Conservation (phyloP, 164 flowering plant species). For the Liquidambar formosana region DNA sequence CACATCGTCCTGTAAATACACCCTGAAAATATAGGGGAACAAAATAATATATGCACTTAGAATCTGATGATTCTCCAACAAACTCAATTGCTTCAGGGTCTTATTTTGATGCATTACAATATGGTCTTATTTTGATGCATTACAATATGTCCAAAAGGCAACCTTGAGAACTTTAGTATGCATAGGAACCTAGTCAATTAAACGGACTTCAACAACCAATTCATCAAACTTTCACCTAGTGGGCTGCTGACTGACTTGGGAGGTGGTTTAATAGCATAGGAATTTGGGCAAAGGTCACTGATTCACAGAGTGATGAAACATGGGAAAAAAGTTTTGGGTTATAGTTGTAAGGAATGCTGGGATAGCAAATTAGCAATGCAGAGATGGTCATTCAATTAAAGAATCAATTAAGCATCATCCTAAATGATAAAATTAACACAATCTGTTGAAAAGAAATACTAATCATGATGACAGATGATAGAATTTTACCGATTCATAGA, state of each 20-base stretch:
- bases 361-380: neutral
- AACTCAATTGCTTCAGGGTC: neutral
- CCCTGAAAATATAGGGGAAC: slow-evolving; percentile 47
- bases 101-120: neutral
- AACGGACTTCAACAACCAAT: too few species aligned
- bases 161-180: neutral
- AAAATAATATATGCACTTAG: neutral
- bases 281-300: too few species aligned
- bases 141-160: neutral
- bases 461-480: neutral
- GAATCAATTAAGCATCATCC: neutral
- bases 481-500: slow-evolving; percentile 52
- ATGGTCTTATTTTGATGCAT: neutral
- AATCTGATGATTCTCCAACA: neutral
- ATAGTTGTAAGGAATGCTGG: neutral
- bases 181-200: too few species aligned
- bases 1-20: slow-evolving; percentile 76
- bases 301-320: too few species aligned
- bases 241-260: too few species aligned
- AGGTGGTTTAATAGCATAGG: too few species aligned
- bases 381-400: neutral
- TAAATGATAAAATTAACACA: too few species aligned
- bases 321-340: too few species aligned
- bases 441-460: too few species aligned
- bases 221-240: too few species aligned